Evolutionary conservation across 2,329 filamentous ascomycete genomes (phyloP).

Genomic region (Xylariaceae sp.): DNA sequence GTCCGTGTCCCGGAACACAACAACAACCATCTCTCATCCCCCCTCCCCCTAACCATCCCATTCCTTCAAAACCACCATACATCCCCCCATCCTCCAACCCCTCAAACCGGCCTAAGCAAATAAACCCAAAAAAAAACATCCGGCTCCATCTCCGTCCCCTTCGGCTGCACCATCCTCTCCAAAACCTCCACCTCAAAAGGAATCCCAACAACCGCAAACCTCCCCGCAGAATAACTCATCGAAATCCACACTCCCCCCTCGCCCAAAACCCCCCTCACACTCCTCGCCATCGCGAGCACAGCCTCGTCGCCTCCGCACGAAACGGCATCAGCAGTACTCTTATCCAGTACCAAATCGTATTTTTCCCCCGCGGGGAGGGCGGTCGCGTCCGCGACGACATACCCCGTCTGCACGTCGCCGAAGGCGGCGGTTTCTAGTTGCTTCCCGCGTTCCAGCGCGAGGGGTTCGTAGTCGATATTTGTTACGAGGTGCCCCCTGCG

Average conservation of each 20-base stretch:
- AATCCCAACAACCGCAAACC: constrained; percentile 37
- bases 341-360: constrained; percentile 45
- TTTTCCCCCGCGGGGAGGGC: constrained; percentile 25
- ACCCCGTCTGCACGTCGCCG: constrained; percentile 40
- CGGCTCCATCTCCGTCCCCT: constrained; percentile 39
- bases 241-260: constrained; percentile 42
- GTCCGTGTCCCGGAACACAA: background rate
- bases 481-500: constrained; percentile 39
- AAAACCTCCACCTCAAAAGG: constrained; percentile 41
- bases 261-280: constrained; percentile 34
- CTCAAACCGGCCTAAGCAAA: constrained; percentile 33
- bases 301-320: constrained; percentile 40
- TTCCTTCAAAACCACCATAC: no score
- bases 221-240: constrained; percentile 41
- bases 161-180: constrained; percentile 39
- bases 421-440: constrained; percentile 38
- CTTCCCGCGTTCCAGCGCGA: constrained; percentile 36
- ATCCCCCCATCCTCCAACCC: background rate
- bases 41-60: no score
- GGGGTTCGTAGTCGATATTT: constrained; percentile 47
- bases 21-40: background rate
- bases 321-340: constrained; percentile 46
- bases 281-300: constrained; percentile 36
- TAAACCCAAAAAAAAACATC: constrained; percentile 45
- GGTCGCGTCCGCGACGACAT: constrained; percentile 43